Conservation (phyloP, 352 stramenopile genomes). For the Phytophthora boehmeriae region DNA sequence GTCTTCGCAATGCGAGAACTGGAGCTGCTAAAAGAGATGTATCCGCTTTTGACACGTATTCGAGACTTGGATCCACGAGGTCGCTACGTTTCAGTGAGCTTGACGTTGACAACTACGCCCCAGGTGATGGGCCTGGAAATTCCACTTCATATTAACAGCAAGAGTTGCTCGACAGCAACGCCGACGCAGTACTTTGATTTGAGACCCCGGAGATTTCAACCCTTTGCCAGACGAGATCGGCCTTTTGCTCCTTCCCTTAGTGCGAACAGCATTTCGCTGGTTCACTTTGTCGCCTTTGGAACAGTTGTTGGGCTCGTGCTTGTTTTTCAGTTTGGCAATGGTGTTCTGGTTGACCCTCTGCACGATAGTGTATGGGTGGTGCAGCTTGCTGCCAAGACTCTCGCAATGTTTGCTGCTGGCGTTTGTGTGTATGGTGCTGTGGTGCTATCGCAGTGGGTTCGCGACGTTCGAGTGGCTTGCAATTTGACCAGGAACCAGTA, state of each 20-base stretch:
- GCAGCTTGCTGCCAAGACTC: conserved; percentile 11
- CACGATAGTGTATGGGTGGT: conserved; percentile 20
- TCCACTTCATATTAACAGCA: conserved; percentile 8
- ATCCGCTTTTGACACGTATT: conserved; percentile 31
- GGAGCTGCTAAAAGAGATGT: conserved; percentile 44
- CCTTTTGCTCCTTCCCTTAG: conserved; percentile 9
- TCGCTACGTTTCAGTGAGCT: conserved; percentile 18
- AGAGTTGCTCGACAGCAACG: background rate
- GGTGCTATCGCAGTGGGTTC: conserved; percentile 2
- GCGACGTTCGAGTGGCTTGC: background rate
- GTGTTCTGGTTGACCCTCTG: conserved; percentile 12
- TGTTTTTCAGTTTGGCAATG: conserved; percentile 19
- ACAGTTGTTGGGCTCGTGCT: conserved; percentile 13
- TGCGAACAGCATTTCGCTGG: background rate
- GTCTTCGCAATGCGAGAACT: conserved; percentile 53
- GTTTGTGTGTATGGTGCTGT: conserved; percentile 5
- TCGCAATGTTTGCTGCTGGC: conserved; percentile 14
- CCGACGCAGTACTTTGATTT: conserved; percentile 5
- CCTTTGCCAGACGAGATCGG: background rate
- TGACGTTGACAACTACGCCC: conserved; percentile 34
- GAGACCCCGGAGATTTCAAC: background rate
- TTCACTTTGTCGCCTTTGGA: conserved; percentile 20
- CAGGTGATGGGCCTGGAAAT: conserved; percentile 16
- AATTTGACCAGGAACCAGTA: background rate
- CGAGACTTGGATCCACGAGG: conserved; percentile 32